phyloP scores from a whole-genome alignment of 2,329 filamentous ascomycete genomes.

The Podosphaera aphanis region DNA sequence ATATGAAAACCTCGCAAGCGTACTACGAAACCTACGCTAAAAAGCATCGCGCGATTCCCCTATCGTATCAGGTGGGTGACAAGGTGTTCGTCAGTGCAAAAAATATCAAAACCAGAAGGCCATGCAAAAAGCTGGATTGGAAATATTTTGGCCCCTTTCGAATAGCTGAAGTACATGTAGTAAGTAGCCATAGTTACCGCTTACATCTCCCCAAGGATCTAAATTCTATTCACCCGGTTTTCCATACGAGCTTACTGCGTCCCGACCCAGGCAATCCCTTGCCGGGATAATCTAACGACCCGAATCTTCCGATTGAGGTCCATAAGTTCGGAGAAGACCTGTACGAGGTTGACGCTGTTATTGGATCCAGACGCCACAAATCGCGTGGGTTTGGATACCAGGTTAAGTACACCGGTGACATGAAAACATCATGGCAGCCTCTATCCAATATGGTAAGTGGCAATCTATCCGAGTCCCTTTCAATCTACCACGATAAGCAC shows the following conservation, averaged over 20 bases:
- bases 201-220: background rate
- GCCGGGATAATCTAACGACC: background rate
- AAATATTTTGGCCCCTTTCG: background rate
- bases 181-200: background rate
- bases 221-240: background rate
- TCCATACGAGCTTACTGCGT: background rate
- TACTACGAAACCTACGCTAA: too few species aligned
- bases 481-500: background rate
- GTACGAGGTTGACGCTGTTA: background rate
- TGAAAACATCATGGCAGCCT: background rate
- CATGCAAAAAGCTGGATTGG: background rate
- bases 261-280: background rate
- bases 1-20: background rate
- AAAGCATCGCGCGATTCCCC: background rate
- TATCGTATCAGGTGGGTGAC: background rate
- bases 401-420: background rate
- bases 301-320: background rate
- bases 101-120: background rate
- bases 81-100: too few species aligned
- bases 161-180: background rate
- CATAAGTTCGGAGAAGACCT: background rate
- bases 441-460: background rate
- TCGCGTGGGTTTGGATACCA: background rate
- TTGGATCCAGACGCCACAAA: background rate
- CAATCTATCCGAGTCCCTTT: background rate